Evolutionary conservation across 306 rosid species (phyloP), one percentile per base, ranked within the genome.

Genomic region (Benincasa hispida): DNA sequence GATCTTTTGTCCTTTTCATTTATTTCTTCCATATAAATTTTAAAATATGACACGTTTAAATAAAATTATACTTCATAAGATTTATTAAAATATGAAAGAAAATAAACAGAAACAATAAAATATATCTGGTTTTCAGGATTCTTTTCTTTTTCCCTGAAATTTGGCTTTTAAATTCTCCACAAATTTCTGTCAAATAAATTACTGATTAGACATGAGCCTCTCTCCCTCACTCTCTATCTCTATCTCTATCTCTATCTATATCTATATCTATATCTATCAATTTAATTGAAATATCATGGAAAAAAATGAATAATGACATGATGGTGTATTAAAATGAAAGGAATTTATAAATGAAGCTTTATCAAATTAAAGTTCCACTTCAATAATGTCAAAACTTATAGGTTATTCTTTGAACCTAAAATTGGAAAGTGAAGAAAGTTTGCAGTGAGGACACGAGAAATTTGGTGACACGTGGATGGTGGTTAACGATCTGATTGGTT

Each of bases 391-490:
- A 66, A n/a, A 66, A 17, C 47, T 63, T 34, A 15, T 69, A 11
- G 75, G 75, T 24, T 8, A 13, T 3, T 69, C 37, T 45, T 69
- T 69, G 37, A 56, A 69, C 51, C 75, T 42, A 45, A 48, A 72
- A 25, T 6, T 48, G 37, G 25, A 47, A 70, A 47, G 58, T 45
- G 76, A 45, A 70, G 39, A 1, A 45, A 70, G 39, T 47, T 42
- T n/a, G 57, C 24, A 15, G 24, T 10, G 72, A 25, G n/a, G 6
- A 14, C 58, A 70, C 24, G 17, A 50, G 12, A 14, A 2, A 15
- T 70, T 42, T 70, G 22, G 30, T 66, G 50, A 37, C 76, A 70
- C 58, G 76, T 70, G 58, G 76, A 70, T 14, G 58, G 19, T 25
- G n/a, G 39, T 70, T 58, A 15, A 70, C 11, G n/a, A 12, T 68